phyloP scores from a whole-genome alignment of 2,329 filamentous ascomycete genomes.

The Calonectria honghensis region DNA sequence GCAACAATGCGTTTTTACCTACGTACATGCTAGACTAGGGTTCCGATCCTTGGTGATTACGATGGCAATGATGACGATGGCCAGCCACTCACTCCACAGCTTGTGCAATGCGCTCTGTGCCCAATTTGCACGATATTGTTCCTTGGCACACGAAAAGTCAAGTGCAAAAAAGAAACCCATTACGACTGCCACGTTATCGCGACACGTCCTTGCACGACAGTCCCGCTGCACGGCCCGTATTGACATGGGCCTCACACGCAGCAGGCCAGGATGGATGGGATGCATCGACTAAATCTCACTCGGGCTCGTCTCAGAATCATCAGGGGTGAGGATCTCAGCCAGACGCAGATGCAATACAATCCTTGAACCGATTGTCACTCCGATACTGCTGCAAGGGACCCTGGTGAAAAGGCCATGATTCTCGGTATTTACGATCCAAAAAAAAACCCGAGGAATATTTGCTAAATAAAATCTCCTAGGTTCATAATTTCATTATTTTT shows the following conservation, averaged over 20 bases:
- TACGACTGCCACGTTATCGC: conserved; percentile 15
- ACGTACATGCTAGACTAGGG: conserved; percentile 21
- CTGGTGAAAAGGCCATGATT: background rate
- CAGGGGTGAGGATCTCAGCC: conserved; percentile 6
- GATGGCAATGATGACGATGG: conserved; percentile 31
- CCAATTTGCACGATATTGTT: conserved; percentile 25
- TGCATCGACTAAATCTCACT: conserved; percentile 33
- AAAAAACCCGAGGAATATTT: background rate
- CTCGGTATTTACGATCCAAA: background rate
- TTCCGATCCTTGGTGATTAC: conserved; percentile 33
- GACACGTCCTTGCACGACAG: conserved; percentile 28
- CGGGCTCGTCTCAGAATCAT: conserved; percentile 31
- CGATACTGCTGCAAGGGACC: background rate
- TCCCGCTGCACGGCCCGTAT: conserved; percentile 29
- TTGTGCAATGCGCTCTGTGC: background rate
- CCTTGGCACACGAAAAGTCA: background rate
- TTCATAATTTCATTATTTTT: background rate
- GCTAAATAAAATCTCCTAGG: background rate
- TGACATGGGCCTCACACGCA: conserved; percentile 17
- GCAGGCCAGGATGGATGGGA: conserved; percentile 23
- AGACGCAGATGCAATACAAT: background rate
- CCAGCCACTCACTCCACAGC: conserved; percentile 18
- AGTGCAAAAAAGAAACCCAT: background rate
- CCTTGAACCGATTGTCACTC: background rate
- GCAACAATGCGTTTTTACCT: conserved; percentile 26